Conservation (phyloP, 805 yeast genomes). For the Saccharomyces mikatae region DNA sequence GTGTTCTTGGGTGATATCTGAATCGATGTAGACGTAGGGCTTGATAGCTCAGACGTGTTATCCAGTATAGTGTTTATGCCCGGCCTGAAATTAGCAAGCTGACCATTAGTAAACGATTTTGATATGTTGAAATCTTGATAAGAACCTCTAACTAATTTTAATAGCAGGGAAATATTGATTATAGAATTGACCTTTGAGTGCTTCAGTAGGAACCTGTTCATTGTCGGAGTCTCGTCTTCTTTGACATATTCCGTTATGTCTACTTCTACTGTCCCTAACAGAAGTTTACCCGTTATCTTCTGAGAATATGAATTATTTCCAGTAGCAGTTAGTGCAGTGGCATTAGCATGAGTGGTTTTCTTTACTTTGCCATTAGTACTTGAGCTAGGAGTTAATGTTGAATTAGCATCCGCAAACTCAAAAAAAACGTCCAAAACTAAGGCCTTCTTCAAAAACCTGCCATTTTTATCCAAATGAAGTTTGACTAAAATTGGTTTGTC, state of each 20-base stretch:
- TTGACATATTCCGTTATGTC: conserved; percentile 65
- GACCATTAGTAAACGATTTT: conserved; percentile 14
- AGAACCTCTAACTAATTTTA: conserved; percentile 37
- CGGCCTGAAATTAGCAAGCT: conserved; percentile 19
- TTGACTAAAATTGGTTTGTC: conserved; percentile 34
- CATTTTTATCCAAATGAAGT: conserved; percentile 33
- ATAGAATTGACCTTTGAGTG: conserved; percentile 79
- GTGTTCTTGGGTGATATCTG: conserved; percentile 6
- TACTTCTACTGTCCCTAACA: conserved; percentile 58
- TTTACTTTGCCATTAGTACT: conserved; percentile 1
- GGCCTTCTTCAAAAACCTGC: conserved; percentile 30
- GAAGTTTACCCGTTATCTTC: conserved; percentile 32
- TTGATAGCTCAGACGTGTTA: conserved; percentile 13
- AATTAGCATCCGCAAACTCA: conserved; percentile 23
- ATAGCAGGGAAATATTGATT: conserved; percentile 49
- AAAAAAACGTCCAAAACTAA: conserved; percentile 39
- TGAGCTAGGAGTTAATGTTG: conserved; percentile 8
- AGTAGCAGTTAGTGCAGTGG: neutral
- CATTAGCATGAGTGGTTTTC: neutral
- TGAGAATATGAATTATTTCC: conserved; percentile 19
- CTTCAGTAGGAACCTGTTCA: conserved; percentile 61
- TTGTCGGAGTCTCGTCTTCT: conserved; percentile 39
- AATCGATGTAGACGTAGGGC: conserved; percentile 12
- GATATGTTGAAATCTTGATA: conserved; percentile 25
- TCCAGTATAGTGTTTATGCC: conserved; percentile 16